Evolutionary conservation across 2,329 filamentous ascomycete species (phyloP), one percentile per base, ranked within the genome.

Genomic region (Truncatella angustata): DNA sequence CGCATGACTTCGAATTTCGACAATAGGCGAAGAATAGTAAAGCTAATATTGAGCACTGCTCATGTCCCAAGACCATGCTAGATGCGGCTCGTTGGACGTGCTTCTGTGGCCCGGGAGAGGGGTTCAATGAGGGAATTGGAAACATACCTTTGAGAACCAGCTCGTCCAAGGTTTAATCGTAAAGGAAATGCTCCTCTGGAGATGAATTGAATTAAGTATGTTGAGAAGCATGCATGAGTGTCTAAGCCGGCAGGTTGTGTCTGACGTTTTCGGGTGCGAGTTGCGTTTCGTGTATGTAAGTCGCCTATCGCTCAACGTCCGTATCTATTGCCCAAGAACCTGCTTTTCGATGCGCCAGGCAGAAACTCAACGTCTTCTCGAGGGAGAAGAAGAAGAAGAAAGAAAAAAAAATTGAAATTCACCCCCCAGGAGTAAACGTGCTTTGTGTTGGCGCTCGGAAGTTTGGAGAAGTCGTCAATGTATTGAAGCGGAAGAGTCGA

Each of bases 351-450:
- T n/a, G 21, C 14, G 28, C 28, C 7, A 32, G n/a, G n/a, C n/a
- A n/a, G n/a, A n/a, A n/a, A n/a, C n/a, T n/a, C n/a, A n/a, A n/a
- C n/a, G n/a, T n/a, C n/a, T n/a, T n/a, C n/a, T n/a, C n/a, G n/a
- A n/a, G n/a, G n/a, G n/a, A n/a, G n/a, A n/a, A n/a, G n/a, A n/a
- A n/a, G n/a, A n/a, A n/a, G n/a, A n/a, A n/a, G n/a, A n/a, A n/a
- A n/a, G n/a, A n/a, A n/a, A n/a, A n/a, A 32, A 7, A 2, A 32
- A 7, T 32, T 32, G 7, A 14, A 32, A 12, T n/a, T 23, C 20
- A 46, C 43, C 34, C 43, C 34, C 43, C 43, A 35, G 43, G 43
- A 46, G 43, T 46, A 35, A n/a, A n/a, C n/a, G n/a, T n/a, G n/a
- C n/a, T n/a, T n/a, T n/a, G n/a, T n/a, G n/a, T 35, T 26, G 26